Percentiles rank a stretch among this genome's conserved stretches.
Conservation (phyloP, 345 rosid species). For the Raphanus raphanistrum region DNA sequence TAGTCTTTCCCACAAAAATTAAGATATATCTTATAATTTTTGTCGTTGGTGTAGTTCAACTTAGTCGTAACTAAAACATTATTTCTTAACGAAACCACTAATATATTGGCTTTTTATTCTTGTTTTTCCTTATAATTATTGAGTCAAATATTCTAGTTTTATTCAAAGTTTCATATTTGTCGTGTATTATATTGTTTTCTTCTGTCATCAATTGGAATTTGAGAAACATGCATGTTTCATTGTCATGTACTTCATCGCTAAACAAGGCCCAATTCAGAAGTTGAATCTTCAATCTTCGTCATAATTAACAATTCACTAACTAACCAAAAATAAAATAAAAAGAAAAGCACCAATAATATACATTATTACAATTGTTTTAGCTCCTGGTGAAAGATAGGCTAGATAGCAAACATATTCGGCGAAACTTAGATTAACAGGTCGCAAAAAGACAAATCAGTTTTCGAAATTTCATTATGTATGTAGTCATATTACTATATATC, state of each 20-base stretch:
- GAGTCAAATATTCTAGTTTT: neutral
- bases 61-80: conserved; percentile 4
- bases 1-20: neutral
- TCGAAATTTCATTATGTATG: neutral
- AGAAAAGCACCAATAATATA: neutral
- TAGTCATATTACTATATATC: neutral
- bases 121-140: neutral
- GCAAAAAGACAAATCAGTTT: neutral
- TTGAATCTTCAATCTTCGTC: neutral
- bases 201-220: neutral
- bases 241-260: conserved; percentile 15
- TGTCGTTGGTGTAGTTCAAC: conserved; percentile 7
- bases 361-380: neutral
- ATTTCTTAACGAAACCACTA: neutral
- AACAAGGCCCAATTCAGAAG: conserved; percentile 25
- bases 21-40: neutral
- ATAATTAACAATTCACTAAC: neutral
- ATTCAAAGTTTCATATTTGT: neutral
- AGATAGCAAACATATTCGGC: neutral
- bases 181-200: conserved; percentile 11
- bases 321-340: neutral
- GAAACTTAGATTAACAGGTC: neutral
- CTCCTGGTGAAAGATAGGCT: neutral
- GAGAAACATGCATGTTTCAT: conserved; percentile 14
- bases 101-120: conserved; percentile 5